Evolutionary conservation across 208 protist species (phyloP).

Genomic region (Herpetomonas tarakana): DNA sequence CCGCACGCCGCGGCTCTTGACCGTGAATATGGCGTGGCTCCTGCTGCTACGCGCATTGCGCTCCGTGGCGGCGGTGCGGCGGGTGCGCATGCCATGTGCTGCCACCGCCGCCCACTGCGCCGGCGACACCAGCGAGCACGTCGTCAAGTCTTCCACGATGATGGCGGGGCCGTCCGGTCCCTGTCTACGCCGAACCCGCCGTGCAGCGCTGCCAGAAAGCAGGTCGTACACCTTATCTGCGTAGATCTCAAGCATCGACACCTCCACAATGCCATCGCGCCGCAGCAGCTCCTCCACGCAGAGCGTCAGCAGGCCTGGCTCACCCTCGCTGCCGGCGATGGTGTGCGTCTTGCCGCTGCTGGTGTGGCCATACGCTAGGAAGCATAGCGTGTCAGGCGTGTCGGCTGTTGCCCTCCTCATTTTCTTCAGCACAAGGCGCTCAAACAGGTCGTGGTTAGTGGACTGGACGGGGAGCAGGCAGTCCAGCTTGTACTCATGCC

Average conservation of each 20-base stretch:
- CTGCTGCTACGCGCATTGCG: constrained; percentile 90
- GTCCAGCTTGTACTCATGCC: constrained; percentile 32
- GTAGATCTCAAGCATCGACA: constrained; percentile 88
- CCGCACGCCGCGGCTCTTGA: constrained; percentile 72
- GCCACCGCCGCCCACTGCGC: constrained; percentile 70
- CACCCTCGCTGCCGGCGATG: constrained; percentile 64
- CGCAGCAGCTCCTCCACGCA: constrained; percentile 67
- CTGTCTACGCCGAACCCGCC: constrained; percentile 41
- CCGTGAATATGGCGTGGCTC: constrained; percentile 91
- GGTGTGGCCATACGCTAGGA: constrained; percentile 88
- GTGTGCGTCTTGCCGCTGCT: constrained; percentile 88
- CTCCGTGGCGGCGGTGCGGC: constrained; percentile 81
- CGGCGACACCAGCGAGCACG: constrained; percentile 50
- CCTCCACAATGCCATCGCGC: constrained; percentile 72
- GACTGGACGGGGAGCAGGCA: constrained; percentile 31
- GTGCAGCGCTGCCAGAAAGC: constrained; percentile 52
- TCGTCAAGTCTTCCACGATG: constrained; percentile 73
- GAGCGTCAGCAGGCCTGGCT: constrained; percentile 68
- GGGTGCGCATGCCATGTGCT: constrained; percentile 69
- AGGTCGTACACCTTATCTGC: constrained; percentile 78
- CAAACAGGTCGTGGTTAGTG: constrained; percentile 66
- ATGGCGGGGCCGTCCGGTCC: constrained; percentile 30
- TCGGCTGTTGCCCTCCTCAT: constrained; percentile 45
- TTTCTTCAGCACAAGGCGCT: constrained; percentile 47
- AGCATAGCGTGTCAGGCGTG: constrained; percentile 79